Base-by-base conservation (phyloP, 2,329 filamentous ascomycete species). In the Colletotrichum sp. region DNA sequence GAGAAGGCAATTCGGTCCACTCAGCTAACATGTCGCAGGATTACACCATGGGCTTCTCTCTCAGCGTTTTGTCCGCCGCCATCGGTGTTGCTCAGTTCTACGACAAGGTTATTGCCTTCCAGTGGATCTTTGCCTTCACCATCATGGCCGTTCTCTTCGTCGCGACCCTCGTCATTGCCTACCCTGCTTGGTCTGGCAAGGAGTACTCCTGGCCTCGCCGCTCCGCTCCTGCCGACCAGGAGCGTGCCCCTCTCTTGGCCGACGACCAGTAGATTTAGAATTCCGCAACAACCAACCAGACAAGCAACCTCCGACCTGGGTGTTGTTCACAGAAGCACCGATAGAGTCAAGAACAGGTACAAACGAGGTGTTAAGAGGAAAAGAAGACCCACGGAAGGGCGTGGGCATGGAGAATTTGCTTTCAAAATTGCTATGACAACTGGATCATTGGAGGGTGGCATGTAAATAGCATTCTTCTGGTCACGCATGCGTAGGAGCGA, bases 61-160 rank as follows among this genome's bases (percentile, higher is more conserved):
- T 98, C 80, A 94, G 92, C 79, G 89, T 96, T 60, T 87, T 98
- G 63, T 87, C 92, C 2, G 92, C 95, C 7, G 92, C 95, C 21
- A 92, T 98, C 57, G 95, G 95, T 14, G 92, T 97, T 18, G 90
- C 92, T 16, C 96, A 98, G 84, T 93, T 98, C 86, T 87, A 92
- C 67, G 89, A 90, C 80, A 92, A 95, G 83, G 84, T 93, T 75
- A 89, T 98, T 79, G 94, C 95, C 8, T 88, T 98, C 78, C 96
- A 98, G 86, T 98, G 95, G 95, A 96, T 98, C 85, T 98, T 98
- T 83, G 94, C 95, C 39, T 97, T 98, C 81, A 88, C 92, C 77
- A 95, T 98, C 83, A 96, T 96, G 89, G 91, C 89, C 1, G 83
- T 95, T 30, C 90, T 98, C 69, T 94, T 97, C 83, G 83, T 96